Percentiles rank a stretch among this genome's conserved stretches.
Evolutionary conservation across 192 early-diverging fungal species (phyloP).

Genomic region (Paraglomus brasilianum): DNA sequence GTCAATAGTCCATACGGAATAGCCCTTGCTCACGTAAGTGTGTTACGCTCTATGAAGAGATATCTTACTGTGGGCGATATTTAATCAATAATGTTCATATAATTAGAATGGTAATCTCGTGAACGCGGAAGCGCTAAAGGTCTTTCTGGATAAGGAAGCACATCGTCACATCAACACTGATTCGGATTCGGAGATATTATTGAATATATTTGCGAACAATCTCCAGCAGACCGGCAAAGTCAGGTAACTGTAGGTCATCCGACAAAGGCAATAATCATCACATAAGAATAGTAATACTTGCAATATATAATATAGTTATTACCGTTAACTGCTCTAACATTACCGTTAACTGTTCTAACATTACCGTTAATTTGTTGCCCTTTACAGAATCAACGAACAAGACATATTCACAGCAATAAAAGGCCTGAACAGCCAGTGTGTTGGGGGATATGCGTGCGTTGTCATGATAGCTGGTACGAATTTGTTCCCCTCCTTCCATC

Average conservation of each 20-base stretch:
- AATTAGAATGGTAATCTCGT: conserved; percentile 95
- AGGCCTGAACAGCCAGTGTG: conserved; percentile 78
- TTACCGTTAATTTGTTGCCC: too few species aligned
- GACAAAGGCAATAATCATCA: not conserved
- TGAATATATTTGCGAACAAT: conserved; percentile 98
- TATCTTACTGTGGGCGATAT: too few species aligned
- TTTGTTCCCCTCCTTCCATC: not conserved
- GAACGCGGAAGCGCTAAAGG: conserved; percentile 85
- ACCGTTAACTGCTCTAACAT: conserved; percentile 2
- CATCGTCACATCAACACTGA: conserved; percentile 99
- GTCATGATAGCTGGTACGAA: conserved; percentile 90
- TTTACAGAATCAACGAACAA: conserved; percentile 87
- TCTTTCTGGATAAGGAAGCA: conserved; percentile 89
- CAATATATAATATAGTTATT: not conserved
- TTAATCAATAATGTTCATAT: not conserved
- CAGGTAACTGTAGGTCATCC: conserved; percentile 42
- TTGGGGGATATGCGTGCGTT: conserved; percentile 92
- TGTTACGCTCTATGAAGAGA: not conserved
- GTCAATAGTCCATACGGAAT: conserved; percentile 99
- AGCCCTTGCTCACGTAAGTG: conserved; percentile 85
- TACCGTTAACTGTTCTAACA: conserved; percentile 6
- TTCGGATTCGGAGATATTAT: conserved; percentile 96
- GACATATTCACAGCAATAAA: conserved; percentile 95
- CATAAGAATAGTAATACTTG: not conserved
- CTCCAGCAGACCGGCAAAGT: conserved; percentile 97